Evolutionary conservation across 2,329 filamentous ascomycete species (phyloP), one percentile per base, ranked within the genome.

Genomic region (Teratosphaeria pseudoeucalypti): DNA sequence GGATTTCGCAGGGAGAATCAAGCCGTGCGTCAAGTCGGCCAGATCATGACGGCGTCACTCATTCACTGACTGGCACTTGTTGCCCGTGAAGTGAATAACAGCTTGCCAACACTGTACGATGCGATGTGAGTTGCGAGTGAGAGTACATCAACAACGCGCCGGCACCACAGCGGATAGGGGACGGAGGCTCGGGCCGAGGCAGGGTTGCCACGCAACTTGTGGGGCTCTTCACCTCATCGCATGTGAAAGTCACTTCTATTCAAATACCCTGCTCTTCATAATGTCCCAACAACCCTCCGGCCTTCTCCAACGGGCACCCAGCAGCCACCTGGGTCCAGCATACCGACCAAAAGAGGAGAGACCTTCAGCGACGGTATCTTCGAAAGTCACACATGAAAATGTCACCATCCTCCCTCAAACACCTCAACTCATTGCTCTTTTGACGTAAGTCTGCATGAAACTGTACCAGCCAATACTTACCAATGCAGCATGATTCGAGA

Each of bases 401-500:
- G 90, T 99, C 65, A 87, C 91, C 72, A 88, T 95, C 65, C 81
- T 99, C 54, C 84, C 89, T 34, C 94, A 97, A 77, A 96, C 94
- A 11, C 92, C 94, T 55, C 94, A 99, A 79, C 83, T 99, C 65
- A 99, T 99, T 77, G 92, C 94, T 65, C 83, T 99, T 65, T 83
- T 99, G 76, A 96, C 94, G 94, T 96, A 85, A 81, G 91, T 85
- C 32, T 19, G 52, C 57, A 39, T 39, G 34, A 34, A 14, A 7
- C 34, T 27, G 32, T 14, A 19, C 26, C 4, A 11, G 29, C 54
- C 12, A 26, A 43, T 12, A 6, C 11, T 43, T 5, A 6, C 6
- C 11, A 2, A 43, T 27, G 64, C 57, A 97, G 92, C 63, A 96
- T 96, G 83, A 97, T 99, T 72, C 88, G 94, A 68, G 91, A 96